Base-by-base conservation (phyloP, 2,329 filamentous ascomycete genomes). In the Penicillium sp. region DNA sequence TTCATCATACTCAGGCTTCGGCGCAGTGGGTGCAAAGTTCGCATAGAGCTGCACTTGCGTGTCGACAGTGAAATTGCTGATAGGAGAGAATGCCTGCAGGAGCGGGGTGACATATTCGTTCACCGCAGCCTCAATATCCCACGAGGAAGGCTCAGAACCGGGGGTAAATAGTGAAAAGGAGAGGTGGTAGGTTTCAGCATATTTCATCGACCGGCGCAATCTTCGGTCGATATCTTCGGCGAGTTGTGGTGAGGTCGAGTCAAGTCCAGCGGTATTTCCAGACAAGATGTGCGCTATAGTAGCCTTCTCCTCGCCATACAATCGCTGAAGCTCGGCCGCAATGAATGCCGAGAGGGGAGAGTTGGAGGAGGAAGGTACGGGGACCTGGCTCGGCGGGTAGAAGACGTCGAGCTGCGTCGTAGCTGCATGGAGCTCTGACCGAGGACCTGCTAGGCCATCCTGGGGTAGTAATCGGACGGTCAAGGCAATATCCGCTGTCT, bases 1-100 rank as follows among this genome's bases (percentile, higher is more conserved):
- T 25, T 80, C 75, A 54, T 86, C 80, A 58, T 80, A 85, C 47
- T 82, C 78, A 0, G 86, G 86, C 4, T 78, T 75, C 7, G 80
- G 82, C 19, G 88, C 82, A 2, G 84, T 86, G 0, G 85, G 84
- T 1, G 86, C 85, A 61, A 87, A 84, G 2, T 80, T 80, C 6
- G 94, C 93, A 71, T 96, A 97, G 0, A 97, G 83, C 76, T 99
- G 94, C 3, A 99, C 90, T 76, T 99, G 94, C 0, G 92, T 96
- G 71, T 97, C 93, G 50, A 97, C 88, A 15, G 93, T 96, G 70
- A 99, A 97, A 73, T 95, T 93, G 79, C 93, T 94, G 64, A 97
- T 95, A 0, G 88, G 82, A 0, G 86, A 84, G 29, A 97, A 84
- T 27, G 91, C 87, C 43, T 90, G 82, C 0, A 99, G 81, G 47